Conservation (phyloP, 106 monocot species). For the Apostasia ramifera region DNA sequence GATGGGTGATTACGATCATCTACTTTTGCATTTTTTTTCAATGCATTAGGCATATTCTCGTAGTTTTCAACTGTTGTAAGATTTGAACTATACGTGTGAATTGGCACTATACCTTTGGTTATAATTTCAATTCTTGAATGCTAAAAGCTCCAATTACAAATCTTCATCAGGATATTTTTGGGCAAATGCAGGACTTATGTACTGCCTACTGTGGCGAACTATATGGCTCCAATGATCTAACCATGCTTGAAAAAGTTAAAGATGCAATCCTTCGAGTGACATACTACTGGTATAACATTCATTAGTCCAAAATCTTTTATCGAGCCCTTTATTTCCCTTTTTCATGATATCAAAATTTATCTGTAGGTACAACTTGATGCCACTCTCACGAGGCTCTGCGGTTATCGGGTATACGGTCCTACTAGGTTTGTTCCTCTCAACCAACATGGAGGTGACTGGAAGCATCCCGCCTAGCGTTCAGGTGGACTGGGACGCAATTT, state of each 20-base stretch:
- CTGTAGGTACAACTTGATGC: slow-evolving; percentile 95
- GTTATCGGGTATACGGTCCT: slow-evolving; percentile 73
- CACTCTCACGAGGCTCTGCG: slow-evolving; percentile 79
- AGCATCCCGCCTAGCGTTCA: slow-evolving; percentile 64
- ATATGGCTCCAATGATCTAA: slow-evolving; percentile 50
- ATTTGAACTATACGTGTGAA: too few relatives aligned
- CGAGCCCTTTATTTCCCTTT: background rate
- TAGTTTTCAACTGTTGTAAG: too few relatives aligned
- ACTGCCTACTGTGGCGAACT: slow-evolving; percentile 53
- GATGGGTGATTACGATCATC: too few relatives aligned
- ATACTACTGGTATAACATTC: slow-evolving; percentile 68
- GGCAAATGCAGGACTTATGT: slow-evolving; percentile 56
- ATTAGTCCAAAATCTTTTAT: background rate
- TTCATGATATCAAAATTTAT: background rate
- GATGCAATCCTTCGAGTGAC: slow-evolving; percentile 75
- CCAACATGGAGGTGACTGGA: slow-evolving; percentile 79
- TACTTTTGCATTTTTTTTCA: too few relatives aligned
- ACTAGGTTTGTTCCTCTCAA: slow-evolving; percentile 70
- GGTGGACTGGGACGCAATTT: slow-evolving; percentile 94
- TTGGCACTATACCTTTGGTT: too few relatives aligned
- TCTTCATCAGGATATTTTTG: too few relatives aligned
- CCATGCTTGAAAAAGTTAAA: slow-evolving; percentile 44
- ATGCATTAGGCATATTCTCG: too few relatives aligned
- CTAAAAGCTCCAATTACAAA: too few relatives aligned
- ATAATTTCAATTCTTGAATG: too few relatives aligned